A percentile compares a stretch with the other conserved stretches of the same genome.
Evolutionary conservation across 2,329 filamentous ascomycete genomes (phyloP).

Genomic region (Aspergillus brunneoviolaceus): DNA sequence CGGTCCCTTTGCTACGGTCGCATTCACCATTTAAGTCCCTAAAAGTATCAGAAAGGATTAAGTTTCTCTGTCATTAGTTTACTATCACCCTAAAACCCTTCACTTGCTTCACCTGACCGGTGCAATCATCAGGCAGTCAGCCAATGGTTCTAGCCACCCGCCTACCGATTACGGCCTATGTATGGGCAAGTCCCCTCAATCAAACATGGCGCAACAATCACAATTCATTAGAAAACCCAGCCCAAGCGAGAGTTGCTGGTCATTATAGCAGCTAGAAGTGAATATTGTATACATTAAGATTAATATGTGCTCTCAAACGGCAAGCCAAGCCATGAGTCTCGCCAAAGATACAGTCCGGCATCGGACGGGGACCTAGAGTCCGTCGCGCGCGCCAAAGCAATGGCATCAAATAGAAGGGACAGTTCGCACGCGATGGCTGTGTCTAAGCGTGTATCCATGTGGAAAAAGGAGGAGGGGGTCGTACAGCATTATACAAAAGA

Average conservation of each 20-base stretch:
- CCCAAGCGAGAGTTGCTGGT: not conserved
- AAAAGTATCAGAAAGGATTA: not conserved
- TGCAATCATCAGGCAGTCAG: not conserved
- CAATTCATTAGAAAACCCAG: not conserved
- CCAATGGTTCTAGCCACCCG: not conserved
- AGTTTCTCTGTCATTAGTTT: not conserved
- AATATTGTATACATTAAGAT: slow-evolving; percentile 9
- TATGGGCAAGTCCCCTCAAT: not conserved
- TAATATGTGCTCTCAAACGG: not conserved
- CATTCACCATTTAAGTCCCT: not conserved
- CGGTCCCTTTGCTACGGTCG: not conserved
- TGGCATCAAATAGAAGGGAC: not conserved
- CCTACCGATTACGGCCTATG: not conserved
- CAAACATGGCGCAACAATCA: not conserved
- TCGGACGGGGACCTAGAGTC: not conserved
- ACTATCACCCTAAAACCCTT: not conserved
- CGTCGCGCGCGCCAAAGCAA: not conserved
- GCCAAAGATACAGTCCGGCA: not conserved
- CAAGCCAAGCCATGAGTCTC: not conserved
- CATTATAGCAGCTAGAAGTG: slow-evolving; percentile 3
- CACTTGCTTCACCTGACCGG: not conserved
- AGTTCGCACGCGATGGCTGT: not conserved
- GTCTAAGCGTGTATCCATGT: not conserved
- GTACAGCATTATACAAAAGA: not conserved
- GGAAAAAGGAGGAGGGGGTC: not conserved